phyloP scores from a whole-genome alignment of 2,329 filamentous ascomycete genomes.

The Botrytis deweyae region DNA sequence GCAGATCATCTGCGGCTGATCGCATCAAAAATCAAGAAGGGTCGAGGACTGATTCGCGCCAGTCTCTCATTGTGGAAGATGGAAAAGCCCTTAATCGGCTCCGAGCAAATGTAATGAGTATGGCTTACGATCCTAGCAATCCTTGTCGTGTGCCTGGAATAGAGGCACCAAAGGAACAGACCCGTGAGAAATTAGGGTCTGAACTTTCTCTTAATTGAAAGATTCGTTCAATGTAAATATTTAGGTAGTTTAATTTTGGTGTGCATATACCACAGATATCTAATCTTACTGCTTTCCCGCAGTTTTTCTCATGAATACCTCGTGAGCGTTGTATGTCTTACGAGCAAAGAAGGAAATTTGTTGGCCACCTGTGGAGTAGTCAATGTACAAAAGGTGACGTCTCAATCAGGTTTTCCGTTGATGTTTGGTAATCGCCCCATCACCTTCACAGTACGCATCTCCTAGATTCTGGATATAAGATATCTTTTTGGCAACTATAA shows the following conservation, averaged over 20 bases:
- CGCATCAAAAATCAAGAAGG: neutral
- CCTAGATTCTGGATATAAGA: rapidly evolving
- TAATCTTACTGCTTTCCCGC: neutral
- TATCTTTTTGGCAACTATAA: rapidly evolving
- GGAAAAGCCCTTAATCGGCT: neutral
- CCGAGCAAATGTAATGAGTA: conserved; percentile 7
- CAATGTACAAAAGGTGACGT: neutral
- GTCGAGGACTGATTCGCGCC: neutral
- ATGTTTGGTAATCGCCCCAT: neutral
- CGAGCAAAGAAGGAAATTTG: rapidly evolving
- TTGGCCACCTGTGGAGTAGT: rapidly evolving
- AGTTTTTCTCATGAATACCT: neutral
- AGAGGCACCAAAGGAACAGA: neutral
- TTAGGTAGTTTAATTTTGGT: neutral
- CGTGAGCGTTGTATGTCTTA: neutral
- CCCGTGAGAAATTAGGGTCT: neutral
- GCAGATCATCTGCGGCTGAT: conserved; percentile 4
- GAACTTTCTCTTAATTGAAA: neutral
- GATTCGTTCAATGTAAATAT: neutral
- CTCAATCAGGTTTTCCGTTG: neutral
- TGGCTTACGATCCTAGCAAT: conserved; percentile 10
- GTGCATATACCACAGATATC: neutral
- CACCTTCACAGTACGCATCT: neutral
- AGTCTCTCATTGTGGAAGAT: conserved; percentile 10
- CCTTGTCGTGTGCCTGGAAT: conserved; percentile 4